Conservation (phyloP, 2,329 filamentous ascomycete genomes). For the Stachybotrys chlorohalonatus region DNA sequence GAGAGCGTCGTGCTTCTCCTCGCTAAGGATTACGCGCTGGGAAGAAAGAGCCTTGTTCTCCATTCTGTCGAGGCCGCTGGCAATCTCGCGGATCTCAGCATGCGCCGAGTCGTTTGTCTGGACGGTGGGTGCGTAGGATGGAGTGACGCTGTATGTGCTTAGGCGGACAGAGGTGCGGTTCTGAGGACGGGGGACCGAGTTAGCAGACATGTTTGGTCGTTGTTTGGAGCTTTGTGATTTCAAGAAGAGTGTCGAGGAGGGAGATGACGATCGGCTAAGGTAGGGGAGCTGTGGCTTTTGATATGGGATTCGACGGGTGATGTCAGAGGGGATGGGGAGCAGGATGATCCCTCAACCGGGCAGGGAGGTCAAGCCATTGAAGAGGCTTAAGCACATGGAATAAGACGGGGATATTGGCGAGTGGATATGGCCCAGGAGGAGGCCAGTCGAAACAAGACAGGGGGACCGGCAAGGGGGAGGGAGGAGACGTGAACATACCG, state of each 20-base stretch:
- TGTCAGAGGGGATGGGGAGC: background rate
- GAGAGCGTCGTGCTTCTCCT: constrained; percentile 73
- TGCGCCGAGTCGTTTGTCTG: constrained; percentile 44
- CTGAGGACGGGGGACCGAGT: constrained; percentile 21
- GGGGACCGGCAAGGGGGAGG: background rate
- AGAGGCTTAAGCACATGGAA: background rate
- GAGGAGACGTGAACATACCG: constrained; percentile 35
- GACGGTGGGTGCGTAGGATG: constrained; percentile 50
- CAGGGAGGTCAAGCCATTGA: background rate
- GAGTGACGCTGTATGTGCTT: constrained; percentile 52
- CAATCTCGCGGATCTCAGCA: constrained; percentile 59
- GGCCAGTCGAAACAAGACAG: background rate
- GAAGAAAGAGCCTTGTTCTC: constrained; percentile 78
- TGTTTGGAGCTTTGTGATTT: constrained; percentile 1
- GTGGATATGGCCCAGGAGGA: too few species aligned
- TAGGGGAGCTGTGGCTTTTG: background rate
- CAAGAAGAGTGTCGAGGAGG: background rate
- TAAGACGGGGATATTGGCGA: background rate
- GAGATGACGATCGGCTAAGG: background rate
- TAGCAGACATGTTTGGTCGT: constrained; percentile 8
- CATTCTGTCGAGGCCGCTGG: constrained; percentile 73
- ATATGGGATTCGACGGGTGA: background rate
- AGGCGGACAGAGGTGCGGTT: constrained; percentile 46
- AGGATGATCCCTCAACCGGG: background rate
- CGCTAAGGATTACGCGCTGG: constrained; percentile 63